These are phyloP conservation scores for Trapa incisa DNA, from an alignment of 345 rosid genomes.

Conservation along the genomic window DNA sequence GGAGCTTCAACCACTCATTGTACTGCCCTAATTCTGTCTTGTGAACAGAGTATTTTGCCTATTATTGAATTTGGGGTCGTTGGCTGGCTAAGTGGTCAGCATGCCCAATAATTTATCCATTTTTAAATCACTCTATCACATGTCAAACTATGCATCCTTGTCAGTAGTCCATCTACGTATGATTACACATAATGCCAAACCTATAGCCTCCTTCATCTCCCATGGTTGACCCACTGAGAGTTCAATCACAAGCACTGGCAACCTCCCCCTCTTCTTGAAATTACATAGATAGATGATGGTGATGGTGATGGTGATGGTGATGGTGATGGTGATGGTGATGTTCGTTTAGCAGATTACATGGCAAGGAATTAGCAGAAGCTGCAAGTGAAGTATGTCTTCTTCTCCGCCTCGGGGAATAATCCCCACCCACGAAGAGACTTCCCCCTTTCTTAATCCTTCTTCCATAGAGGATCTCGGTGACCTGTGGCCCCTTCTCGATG, in stretches of 20 bases:
- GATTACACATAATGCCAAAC: neutral
- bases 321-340: neutral
- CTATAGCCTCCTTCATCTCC: neutral
- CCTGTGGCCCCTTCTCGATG: slow-evolving; percentile 2
- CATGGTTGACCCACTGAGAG: neutral
- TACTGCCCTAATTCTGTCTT: neutral
- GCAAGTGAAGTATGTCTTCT: slow-evolving; percentile 3
- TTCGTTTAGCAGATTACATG: neutral
- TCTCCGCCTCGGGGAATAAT: slow-evolving; percentile 3
- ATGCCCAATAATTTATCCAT: neutral
- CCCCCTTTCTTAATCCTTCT: neutral
- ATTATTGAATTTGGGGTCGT: neutral
- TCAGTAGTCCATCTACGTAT: too few relatives aligned
- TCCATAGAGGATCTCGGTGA: neutral
- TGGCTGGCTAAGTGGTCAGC: neutral
- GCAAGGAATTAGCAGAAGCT: neutral
- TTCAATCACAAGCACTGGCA: neutral
- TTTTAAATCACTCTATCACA: neutral
- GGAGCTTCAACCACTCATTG: neutral
- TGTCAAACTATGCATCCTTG: too few relatives aligned
- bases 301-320: neutral
- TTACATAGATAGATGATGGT: too few relatives aligned
- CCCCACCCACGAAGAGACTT: neutral
- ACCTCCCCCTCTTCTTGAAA: neutral
- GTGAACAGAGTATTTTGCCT: neutral